phyloP scores from a whole-genome alignment of 2,329 filamentous ascomycete species.

The Cercospora sp. region DNA sequence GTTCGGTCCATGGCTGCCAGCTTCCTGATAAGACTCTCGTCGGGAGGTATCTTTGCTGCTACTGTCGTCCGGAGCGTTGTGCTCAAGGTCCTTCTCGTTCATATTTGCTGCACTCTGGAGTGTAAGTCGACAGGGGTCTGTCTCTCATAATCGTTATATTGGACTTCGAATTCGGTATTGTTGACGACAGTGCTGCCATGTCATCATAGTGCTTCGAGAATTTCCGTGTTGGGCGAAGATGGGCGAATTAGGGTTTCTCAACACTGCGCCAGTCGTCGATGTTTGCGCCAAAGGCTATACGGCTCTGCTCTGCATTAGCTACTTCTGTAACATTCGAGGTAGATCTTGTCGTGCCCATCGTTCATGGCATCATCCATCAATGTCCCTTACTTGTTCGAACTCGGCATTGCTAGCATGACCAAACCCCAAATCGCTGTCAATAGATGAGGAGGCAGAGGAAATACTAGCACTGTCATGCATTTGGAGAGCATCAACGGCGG shows the following conservation, averaged over 20 bases:
- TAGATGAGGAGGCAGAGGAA: background rate
- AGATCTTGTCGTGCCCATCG: background rate
- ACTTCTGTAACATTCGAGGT: background rate
- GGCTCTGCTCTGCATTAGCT: background rate
- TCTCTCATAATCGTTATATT: background rate
- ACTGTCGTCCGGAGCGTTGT: background rate
- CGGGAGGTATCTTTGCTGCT: background rate
- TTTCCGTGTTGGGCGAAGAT: background rate
- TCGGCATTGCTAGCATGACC: background rate
- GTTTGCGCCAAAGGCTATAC: background rate
- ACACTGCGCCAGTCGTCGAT: background rate
- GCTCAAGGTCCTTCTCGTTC: background rate
- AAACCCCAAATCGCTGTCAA: background rate
- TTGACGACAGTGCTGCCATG: background rate
- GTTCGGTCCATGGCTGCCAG: background rate
- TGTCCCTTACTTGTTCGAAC: background rate
- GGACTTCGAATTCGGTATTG: background rate
- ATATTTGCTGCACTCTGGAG: background rate
- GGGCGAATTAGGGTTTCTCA: background rate
- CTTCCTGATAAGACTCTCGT: background rate
- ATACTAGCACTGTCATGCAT: background rate
- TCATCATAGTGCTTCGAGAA: background rate
- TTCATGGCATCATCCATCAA: background rate
- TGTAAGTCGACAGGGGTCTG: background rate
- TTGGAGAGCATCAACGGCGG: too few relatives aligned